Percentiles rank a stretch among this genome's conserved stretches.
Conservation (phyloP, 768 basidiomycete species). For the Boletus insuetus region DNA sequence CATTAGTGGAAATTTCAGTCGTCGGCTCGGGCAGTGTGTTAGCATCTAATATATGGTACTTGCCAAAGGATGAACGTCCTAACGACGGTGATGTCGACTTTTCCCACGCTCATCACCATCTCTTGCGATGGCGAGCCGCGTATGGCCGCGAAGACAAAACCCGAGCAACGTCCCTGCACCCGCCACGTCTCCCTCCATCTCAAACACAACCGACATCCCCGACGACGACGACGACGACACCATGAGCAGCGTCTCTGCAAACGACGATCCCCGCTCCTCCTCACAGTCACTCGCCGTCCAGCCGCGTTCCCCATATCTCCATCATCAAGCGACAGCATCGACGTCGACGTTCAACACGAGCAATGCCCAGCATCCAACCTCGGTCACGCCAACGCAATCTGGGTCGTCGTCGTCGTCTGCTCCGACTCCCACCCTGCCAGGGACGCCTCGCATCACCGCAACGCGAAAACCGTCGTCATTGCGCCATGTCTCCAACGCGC, state of each 20-base stretch:
- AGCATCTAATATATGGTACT: too few species aligned
- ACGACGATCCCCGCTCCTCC: constrained; percentile 13
- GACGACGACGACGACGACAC: constrained; percentile 23
- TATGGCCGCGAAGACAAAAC: constrained; percentile 22
- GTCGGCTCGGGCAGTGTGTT: too few species aligned
- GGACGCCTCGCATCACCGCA: constrained; percentile 25
- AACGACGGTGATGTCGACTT: too few species aligned
- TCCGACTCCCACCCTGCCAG: constrained; percentile 18
- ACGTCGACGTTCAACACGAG: constrained; percentile 35
- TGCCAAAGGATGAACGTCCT: too few species aligned
- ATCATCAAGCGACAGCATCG: constrained; percentile 35
- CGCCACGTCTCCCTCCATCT: constrained; percentile 1
- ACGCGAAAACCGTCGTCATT: constrained; percentile 33
- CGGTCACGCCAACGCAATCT: not conserved
- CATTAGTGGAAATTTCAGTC: too few species aligned
- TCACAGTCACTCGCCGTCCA: constrained; percentile 1
- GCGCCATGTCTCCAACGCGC: constrained; percentile 30
- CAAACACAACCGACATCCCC: too few species aligned
- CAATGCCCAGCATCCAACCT: not conserved
- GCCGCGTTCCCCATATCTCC: constrained; percentile 38
- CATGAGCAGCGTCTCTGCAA: constrained; percentile 19
- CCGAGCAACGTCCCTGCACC: not conserved
- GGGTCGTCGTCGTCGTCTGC: constrained; percentile 12
- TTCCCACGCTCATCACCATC: constrained; percentile 24
- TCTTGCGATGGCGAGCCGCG: constrained; percentile 23